A percentile compares a stretch with the other conserved stretches of the same genome.
Evolutionary conservation across 495 filamentous ascomycete species (phyloP).

Genomic region (Rhypophila decipiens): DNA sequence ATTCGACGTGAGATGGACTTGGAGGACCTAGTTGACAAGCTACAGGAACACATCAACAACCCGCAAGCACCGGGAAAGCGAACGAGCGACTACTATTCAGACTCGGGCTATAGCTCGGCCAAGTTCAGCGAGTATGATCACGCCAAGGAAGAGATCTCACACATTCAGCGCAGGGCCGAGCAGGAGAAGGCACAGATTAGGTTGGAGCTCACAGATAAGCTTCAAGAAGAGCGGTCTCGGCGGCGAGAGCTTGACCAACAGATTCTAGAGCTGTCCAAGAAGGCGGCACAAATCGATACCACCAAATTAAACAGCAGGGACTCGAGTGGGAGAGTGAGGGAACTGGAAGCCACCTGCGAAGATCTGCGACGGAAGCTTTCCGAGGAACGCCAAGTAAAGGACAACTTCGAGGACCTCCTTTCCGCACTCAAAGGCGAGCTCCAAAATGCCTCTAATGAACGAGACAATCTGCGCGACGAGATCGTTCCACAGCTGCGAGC

Average conservation of each 20-base stretch:
- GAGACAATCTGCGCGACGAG: slow-evolving; percentile 86
- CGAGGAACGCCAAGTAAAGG: slow-evolving; percentile 82
- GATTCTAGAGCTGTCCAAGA: slow-evolving; percentile 70
- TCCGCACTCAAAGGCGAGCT: slow-evolving; percentile 77
- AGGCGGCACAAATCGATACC: slow-evolving; percentile 54
- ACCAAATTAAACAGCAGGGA: slow-evolving; percentile 40
- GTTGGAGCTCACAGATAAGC: slow-evolving; percentile 71
- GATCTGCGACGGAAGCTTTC: slow-evolving; percentile 71
- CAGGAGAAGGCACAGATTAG: slow-evolving; percentile 87
- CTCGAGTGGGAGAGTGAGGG: slow-evolving; percentile 52
- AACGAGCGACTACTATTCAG: slow-evolving; percentile 97
- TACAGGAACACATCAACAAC: slow-evolving; percentile 67
- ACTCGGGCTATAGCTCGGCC: slow-evolving; percentile 83
- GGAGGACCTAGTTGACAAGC: slow-evolving; percentile 83
- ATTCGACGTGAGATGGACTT: slow-evolving; percentile 95
- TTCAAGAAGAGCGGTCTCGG: slow-evolving; percentile 74
- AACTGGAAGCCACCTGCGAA: slow-evolving; percentile 75
- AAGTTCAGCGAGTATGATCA: slow-evolving; percentile 61
- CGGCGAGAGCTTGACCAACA: slow-evolving; percentile 73
- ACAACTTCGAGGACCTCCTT: slow-evolving; percentile 89
- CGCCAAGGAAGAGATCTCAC: slow-evolving; percentile 76
- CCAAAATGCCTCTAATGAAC: slow-evolving; percentile 74
- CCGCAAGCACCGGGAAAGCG: slow-evolving; percentile 59
- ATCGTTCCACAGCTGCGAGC: slow-evolving; percentile 67
- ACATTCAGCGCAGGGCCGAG: slow-evolving; percentile 73